These are phyloP conservation scores for Monilinia aucupariae DNA, from an alignment of 2,329 filamentous ascomycete species.

Conservation along the genomic window DNA sequence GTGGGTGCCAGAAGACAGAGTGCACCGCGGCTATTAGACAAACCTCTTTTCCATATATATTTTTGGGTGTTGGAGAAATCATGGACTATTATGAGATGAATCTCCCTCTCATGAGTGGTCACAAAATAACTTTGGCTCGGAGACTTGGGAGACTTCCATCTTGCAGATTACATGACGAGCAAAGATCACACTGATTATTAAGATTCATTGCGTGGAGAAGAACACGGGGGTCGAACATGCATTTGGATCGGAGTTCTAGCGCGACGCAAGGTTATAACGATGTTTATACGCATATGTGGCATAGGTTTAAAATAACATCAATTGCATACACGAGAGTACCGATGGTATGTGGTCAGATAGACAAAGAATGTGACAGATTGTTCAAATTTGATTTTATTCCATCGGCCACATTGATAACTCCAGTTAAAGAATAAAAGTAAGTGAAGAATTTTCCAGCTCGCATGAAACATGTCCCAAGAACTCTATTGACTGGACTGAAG, in stretches of 20 bases:
- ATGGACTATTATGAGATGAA: no score
- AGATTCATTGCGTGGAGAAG: not conserved
- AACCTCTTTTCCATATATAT: no score
- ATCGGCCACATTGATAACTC: not conserved
- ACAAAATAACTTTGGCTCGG: no score
- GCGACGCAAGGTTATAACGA: not conserved
- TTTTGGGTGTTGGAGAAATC: no score
- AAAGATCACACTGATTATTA: not conserved
- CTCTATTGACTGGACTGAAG: not conserved
- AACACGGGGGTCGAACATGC: not conserved
- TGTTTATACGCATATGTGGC: not conserved
- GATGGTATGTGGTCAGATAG: not conserved
- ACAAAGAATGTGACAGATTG: not conserved
- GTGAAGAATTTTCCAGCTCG: not conserved
- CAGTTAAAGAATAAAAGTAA: no score
- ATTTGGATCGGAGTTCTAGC: not conserved
- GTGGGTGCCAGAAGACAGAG: no score
- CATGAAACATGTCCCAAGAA: not conserved
- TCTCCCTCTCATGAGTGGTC: no score
- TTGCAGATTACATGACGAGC: not conserved
- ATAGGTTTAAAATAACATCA: not conserved
- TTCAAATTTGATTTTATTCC: not conserved
- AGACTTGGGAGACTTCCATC: no score
- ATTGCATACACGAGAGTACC: not conserved
- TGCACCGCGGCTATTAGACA: no score